Base-by-base conservation (phyloP, 108 stramenopile species). In the Pseudonitzschia multiseries region DNA sequence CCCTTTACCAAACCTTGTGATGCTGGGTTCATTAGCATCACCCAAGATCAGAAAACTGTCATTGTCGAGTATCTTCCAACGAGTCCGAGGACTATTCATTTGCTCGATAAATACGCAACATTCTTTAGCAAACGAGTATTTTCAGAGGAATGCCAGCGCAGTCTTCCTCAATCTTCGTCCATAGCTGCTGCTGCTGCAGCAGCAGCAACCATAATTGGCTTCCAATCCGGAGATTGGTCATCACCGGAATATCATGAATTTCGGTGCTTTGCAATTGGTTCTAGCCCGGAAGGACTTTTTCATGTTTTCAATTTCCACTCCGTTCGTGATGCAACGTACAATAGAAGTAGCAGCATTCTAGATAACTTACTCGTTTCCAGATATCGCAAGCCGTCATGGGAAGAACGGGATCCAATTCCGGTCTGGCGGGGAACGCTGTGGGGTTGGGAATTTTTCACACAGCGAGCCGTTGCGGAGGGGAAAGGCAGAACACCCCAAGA, bases 381-480 rank as follows among this genome's bases (percentile, higher is more conserved):
- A 3, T 18, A 10, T n/a, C 12, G 27, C 21, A 63, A 56, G 44
- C 5, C 40, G 4, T 22, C 57, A 24, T 78, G 71, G 71, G 24
- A 66, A 15, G 24, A 78, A 60, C 70, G 77, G 17, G 53, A 70
- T 42, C 32, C 54, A 5, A 73, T 65, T 26, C 77, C 77, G 13
- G 59, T 78, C 14, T 78, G 71, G 71, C 43, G 77, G 59, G 77
- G 77, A 42, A 60, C 71, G 40, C 31, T 74, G 73, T 64, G 56
- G 41, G 27, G 61, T 10, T 51, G 72, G 48, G 33, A 27, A 28
- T 22, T 40, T 41, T 24, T 24, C 22, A 15, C 21, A 31, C 4
- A 43, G 63, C 22, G 61, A 63, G 17, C 27, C 52, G 18, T 48
- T 48, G 12, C 1, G 13, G 17, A 48, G 12, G 46, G 18, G 46